Percentiles rank a stretch among this genome's conserved stretches.
Evolutionary conservation across 768 basidiomycete genomes (phyloP).

Genomic region (Collybia sp.): DNA sequence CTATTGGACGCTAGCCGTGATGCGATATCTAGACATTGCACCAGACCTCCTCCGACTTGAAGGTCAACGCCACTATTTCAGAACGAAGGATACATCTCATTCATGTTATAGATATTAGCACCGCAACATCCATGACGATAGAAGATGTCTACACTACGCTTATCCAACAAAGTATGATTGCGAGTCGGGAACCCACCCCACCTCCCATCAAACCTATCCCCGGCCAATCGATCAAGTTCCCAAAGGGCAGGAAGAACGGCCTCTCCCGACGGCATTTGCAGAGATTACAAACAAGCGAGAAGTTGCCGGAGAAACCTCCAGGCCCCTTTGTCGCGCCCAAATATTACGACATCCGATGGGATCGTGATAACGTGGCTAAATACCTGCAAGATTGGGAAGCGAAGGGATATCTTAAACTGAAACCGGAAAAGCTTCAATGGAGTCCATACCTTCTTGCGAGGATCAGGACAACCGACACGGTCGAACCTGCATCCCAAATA

Average conservation of each 20-base stretch:
- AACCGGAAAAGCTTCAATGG: conserved; percentile 89
- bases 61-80: conserved; percentile 44
- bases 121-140: conserved; percentile 83
- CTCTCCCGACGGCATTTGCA: conserved; percentile 61
- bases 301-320: conserved; percentile 33
- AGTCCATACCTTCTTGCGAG: conserved; percentile 68
- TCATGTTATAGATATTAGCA: conserved; percentile 66
- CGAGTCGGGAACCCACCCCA: conserved; percentile 41
- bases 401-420: conserved; percentile 74
- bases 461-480: conserved; percentile 10
- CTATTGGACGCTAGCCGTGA: conserved; percentile 89
- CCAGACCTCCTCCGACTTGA: conserved; percentile 64
- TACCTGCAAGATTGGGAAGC: conserved; percentile 67
- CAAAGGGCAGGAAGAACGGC: conserved; percentile 63
- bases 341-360: conserved; percentile 74
- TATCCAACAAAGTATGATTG: conserved; percentile 70
- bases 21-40: conserved; percentile 65
- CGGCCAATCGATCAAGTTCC: conserved; percentile 73
- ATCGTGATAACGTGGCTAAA: conserved; percentile 56
- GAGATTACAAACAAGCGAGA: conserved; percentile 48
- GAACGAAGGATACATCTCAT: not conserved
- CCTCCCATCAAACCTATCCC: conserved; percentile 60
- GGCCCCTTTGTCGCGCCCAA: conserved; percentile 58
- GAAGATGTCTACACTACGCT: conserved; percentile 85
- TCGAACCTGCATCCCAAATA: not conserved